Evolutionary conservation across 1,284 basidiomycete genomes (phyloP).

Genomic region (Tetrapyrgos nigripes): DNA sequence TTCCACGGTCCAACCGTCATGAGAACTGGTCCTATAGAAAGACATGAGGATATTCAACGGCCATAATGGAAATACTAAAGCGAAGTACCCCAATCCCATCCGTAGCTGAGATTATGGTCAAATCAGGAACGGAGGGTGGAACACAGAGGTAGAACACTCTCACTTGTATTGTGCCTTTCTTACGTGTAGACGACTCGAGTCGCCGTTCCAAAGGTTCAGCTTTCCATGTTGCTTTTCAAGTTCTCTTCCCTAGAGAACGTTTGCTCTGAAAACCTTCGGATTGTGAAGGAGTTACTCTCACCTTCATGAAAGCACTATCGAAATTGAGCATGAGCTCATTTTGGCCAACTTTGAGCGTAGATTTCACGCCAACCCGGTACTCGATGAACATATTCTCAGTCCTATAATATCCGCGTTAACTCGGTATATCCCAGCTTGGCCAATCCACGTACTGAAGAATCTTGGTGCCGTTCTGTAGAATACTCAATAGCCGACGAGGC

Average conservation of each 20-base stretch:
- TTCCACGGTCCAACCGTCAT: slow-evolving; percentile 86
- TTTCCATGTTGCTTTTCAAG: slow-evolving; percentile 69
- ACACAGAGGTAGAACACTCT: slow-evolving; percentile 24
- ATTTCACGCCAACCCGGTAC: slow-evolving; percentile 67
- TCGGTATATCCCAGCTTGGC: background rate
- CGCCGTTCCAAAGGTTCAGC: slow-evolving; percentile 82
- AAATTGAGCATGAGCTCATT: slow-evolving; percentile 81
- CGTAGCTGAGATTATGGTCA: slow-evolving; percentile 58
- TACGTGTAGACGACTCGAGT: slow-evolving; percentile 81
- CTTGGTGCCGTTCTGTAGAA: slow-evolving; percentile 66
- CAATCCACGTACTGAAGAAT: slow-evolving; percentile 59
- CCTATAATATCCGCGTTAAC: slow-evolving; percentile 34
- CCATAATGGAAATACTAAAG: background rate
- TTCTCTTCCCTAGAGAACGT: slow-evolving; percentile 60
- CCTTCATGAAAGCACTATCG: slow-evolving; percentile 78
- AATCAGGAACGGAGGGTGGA: background rate
- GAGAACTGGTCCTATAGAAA: slow-evolving; percentile 64
- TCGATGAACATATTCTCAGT: slow-evolving; percentile 82
- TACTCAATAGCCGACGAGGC: slow-evolving; percentile 5
- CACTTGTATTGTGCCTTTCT: slow-evolving; percentile 91
- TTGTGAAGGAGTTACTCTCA: slow-evolving; percentile 25
- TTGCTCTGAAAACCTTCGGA: background rate
- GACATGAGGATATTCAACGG: slow-evolving; percentile 6
- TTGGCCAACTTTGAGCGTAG: slow-evolving; percentile 54
- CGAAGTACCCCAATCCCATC: slow-evolving; percentile 83